Evolutionary conservation across 1,284 basidiomycete species (phyloP).

Genomic region (Microbotryum silenes-acaulis): DNA sequence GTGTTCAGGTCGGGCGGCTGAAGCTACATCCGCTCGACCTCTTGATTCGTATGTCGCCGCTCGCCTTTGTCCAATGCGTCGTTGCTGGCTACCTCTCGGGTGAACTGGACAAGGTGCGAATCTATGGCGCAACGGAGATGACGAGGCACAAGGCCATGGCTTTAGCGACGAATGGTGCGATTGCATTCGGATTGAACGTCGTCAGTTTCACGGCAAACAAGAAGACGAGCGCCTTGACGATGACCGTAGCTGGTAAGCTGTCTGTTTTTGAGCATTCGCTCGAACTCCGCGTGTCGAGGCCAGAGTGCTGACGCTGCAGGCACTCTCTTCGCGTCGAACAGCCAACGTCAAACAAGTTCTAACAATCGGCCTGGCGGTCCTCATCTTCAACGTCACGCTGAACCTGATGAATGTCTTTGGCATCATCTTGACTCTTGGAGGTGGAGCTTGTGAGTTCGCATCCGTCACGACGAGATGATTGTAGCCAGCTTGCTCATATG

Average conservation of each 20-base stretch:
- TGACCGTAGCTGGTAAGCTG: conserved; percentile 73
- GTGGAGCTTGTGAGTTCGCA: conserved; percentile 53
- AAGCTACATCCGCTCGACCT: conserved; percentile 76
- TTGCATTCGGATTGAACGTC: conserved; percentile 84
- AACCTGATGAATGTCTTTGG: conserved; percentile 68
- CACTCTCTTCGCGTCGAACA: conserved; percentile 35
- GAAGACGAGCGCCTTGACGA: conserved; percentile 72
- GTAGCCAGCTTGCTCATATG: neutral
- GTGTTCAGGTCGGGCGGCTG: conserved; percentile 45
- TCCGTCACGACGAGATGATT: neutral
- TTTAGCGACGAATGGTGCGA: conserved; percentile 64
- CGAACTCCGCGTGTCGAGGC: neutral
- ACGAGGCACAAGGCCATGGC: conserved; percentile 49
- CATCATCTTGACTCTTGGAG: conserved; percentile 68
- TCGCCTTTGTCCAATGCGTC: conserved; percentile 79
- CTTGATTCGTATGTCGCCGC: conserved; percentile 70
- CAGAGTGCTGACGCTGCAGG: neutral
- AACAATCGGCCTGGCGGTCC: conserved; percentile 74
- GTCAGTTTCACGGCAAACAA: conserved; percentile 70
- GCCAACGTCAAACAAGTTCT: conserved; percentile 91
- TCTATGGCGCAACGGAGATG: conserved; percentile 51
- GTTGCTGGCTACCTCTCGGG: conserved; percentile 66
- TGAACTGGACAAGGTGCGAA: conserved; percentile 60
- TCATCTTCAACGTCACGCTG: conserved; percentile 73
- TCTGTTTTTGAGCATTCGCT: neutral